Percentiles rank a stretch among this genome's conserved stretches.
Conservation (phyloP, 2,329 filamentous ascomycete genomes). For the Ophiostoma ulmi region DNA sequence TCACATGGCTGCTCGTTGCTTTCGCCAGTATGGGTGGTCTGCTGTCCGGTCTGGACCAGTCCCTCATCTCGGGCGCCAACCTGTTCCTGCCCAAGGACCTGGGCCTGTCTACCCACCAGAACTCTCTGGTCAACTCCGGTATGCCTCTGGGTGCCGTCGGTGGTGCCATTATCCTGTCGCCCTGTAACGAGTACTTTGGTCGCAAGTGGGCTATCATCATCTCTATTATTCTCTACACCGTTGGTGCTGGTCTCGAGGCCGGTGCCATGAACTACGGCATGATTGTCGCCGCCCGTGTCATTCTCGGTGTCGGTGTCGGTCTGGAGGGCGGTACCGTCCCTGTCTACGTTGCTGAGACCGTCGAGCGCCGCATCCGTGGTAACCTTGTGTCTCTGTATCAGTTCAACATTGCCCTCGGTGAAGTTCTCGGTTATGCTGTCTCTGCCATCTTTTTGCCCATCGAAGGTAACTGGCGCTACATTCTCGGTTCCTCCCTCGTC, state of each 20-base stretch:
- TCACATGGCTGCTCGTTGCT: constrained; percentile 62
- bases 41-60: constrained; percentile 67
- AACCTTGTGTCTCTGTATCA: constrained; percentile 71
- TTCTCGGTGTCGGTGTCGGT: constrained; percentile 66
- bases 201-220: constrained; percentile 65
- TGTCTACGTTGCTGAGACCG: constrained; percentile 69
- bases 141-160: constrained; percentile 69
- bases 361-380: constrained; percentile 61
- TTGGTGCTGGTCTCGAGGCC: constrained; percentile 63
- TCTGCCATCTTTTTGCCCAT: constrained; percentile 69
- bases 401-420: constrained; percentile 69
- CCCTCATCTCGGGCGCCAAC: constrained; percentile 65
- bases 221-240: constrained; percentile 63
- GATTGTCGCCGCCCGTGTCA: constrained; percentile 63
- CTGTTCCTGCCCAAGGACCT: constrained; percentile 59
- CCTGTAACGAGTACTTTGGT: constrained; percentile 62
- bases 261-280: constrained; percentile 64
- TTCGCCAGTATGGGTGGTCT: constrained; percentile 73
- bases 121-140: constrained; percentile 62
- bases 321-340: constrained; percentile 70
- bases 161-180: constrained; percentile 62
- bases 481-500: constrained; percentile 65
- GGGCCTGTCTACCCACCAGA: constrained; percentile 49
- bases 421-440: constrained; percentile 67
- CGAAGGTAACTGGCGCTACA: constrained; percentile 66